Percentiles rank a stretch among this genome's conserved stretches.
Conservation (phyloP, 345 rosid genomes). For the Eucalyptus regnans region DNA sequence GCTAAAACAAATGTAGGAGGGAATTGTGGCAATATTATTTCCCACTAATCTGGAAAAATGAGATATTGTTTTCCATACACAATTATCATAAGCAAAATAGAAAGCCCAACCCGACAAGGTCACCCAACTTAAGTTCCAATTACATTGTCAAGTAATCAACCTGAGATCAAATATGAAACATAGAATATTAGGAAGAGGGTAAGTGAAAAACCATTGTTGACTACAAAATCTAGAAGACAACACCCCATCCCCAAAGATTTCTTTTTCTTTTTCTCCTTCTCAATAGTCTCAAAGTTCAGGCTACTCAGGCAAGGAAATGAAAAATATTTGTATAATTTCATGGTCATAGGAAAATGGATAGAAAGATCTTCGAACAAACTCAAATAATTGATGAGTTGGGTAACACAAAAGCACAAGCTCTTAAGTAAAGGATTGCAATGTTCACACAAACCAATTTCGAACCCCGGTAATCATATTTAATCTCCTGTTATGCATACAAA, state of each 20-base stretch:
- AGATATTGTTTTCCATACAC: neutral
- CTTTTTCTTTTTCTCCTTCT: neutral
- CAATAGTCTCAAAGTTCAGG: no score
- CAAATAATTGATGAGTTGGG: no score
- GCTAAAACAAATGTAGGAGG: conserved; percentile 31
- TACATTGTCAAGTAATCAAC: neutral
- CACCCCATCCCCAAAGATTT: neutral
- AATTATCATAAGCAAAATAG: neutral
- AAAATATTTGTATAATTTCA: no score
- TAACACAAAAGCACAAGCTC: no score
- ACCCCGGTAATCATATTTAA: no score
- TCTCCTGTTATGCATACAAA: neutral
- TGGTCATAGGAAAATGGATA: neutral
- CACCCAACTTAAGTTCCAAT: neutral
- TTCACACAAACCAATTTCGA: no score
- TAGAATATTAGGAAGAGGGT: no score
- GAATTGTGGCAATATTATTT: neutral
- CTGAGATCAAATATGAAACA: no score
- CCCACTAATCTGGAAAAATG: neutral
- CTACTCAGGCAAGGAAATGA: neutral
- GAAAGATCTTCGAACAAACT: no score
- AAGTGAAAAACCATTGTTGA: neutral
- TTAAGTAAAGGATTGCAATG: neutral
- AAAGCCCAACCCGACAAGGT: neutral
- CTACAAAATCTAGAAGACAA: neutral